Evolutionary conservation across 768 basidiomycete species (phyloP).

Genomic region (Rubroboletus pulcherrimus): DNA sequence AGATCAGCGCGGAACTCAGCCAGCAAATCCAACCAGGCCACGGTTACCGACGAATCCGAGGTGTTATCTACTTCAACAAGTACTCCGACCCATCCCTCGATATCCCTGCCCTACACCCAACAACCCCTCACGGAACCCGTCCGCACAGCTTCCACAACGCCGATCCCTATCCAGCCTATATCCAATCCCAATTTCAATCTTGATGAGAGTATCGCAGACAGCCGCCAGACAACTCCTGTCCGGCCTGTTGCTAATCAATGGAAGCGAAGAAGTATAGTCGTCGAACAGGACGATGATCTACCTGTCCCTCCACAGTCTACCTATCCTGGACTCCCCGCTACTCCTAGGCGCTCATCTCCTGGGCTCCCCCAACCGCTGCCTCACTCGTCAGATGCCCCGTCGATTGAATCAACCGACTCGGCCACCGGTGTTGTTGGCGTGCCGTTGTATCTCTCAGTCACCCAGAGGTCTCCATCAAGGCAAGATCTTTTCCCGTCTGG

Average conservation of each 20-base stretch:
- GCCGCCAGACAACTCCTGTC: conserved; percentile 33
- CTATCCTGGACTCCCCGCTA: conserved; percentile 39
- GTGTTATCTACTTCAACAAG: conserved; percentile 44
- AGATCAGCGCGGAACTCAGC: conserved; percentile 44
- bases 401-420: conserved; percentile 43
- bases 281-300: conserved; percentile 68
- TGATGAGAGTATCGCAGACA: conserved; percentile 29
- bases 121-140: conserved; percentile 24
- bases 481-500: conserved; percentile 63
- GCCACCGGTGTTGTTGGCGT: conserved; percentile 41
- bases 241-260: conserved; percentile 38
- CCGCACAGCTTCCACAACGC: conserved; percentile 28
- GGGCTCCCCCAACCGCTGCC: conserved; percentile 36
- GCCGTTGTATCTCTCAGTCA: conserved; percentile 45
- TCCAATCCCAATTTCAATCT: conserved; percentile 25
- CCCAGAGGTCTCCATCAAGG: conserved; percentile 45
- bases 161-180: conserved; percentile 28
- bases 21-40: conserved; percentile 36
- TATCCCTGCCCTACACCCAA: conserved; percentile 44
- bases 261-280: conserved; percentile 57
- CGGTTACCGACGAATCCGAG: conserved; percentile 47
- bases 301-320: conserved; percentile 37
- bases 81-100: conserved; percentile 55
- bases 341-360: conserved; percentile 39
- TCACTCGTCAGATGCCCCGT: conserved; percentile 53